phyloP scores from a whole-genome alignment of 2,329 filamentous ascomycete genomes.

The Colletotrichum aenigma region DNA sequence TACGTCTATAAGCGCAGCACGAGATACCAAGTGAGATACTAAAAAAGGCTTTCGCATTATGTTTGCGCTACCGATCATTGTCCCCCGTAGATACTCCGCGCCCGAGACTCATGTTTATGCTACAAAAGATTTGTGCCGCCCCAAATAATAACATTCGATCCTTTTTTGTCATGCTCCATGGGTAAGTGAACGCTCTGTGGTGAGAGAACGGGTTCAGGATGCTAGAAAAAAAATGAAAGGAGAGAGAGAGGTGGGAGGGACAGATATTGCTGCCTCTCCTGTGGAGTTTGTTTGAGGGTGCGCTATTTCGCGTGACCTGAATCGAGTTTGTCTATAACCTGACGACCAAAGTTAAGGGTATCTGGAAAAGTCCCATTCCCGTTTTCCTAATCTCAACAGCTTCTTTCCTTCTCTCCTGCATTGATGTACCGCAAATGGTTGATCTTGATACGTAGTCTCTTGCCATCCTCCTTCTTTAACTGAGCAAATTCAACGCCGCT shows the following conservation, averaged over 20 bases:
- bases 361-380: constrained; percentile 27
- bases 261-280: background rate
- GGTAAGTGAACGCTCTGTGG: background rate
- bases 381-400: constrained; percentile 17
- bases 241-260: background rate
- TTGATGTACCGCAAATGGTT: background rate
- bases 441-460: background rate
- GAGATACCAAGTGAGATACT: background rate
- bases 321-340: constrained; percentile 38
- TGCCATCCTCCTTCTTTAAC: background rate
- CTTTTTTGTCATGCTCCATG: background rate
- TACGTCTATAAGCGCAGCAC: background rate
- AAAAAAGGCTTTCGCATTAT: background rate
- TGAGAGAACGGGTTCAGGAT: background rate
- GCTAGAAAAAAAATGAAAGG: constrained; percentile 2
- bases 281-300: background rate
- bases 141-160: background rate
- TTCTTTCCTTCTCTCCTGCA: background rate
- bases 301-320: constrained; percentile 25
- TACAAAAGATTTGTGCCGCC: background rate
- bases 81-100: background rate
- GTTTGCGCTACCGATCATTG: background rate
- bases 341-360: constrained; percentile 37
- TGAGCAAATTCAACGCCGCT: constrained; percentile 24
- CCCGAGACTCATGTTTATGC: background rate